phyloP scores from a whole-genome alignment of 179 eudicot genomes.

The Sideroxylon spinosum region DNA sequence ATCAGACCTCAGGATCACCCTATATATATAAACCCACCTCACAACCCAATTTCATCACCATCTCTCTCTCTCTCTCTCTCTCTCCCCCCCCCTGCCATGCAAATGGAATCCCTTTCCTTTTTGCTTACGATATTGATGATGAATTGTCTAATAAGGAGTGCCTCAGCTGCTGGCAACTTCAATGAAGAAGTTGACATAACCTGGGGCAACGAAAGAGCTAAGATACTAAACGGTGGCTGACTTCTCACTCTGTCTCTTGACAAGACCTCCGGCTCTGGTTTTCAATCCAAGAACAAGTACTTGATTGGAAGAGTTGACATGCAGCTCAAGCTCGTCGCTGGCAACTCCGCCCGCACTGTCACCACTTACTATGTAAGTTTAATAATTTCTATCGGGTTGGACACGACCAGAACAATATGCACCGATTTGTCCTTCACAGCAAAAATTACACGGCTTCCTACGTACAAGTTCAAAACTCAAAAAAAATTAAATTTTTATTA shows the following conservation, averaged over 20 bases:
- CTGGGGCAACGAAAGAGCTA: slow-evolving; percentile 23
- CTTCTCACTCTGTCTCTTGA: slow-evolving; percentile 29
- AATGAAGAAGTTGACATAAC: slow-evolving; percentile 22
- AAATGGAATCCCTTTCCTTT: background rate
- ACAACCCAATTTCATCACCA: no score
- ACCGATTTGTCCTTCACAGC: no score
- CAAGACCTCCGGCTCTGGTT: slow-evolving; percentile 29
- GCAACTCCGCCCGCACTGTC: slow-evolving; percentile 37
- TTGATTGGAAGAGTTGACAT: slow-evolving; percentile 29
- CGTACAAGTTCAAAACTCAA: no score
- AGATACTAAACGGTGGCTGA: slow-evolving; percentile 22
- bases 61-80: background rate
- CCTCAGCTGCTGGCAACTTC: slow-evolving; percentile 27
- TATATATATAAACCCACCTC: no score
- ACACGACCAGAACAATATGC: no score
- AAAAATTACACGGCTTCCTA: no score
- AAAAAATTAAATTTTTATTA: no score
- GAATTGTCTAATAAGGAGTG: slow-evolving; percentile 2
- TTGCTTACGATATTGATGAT: background rate
- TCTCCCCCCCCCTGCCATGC: background rate
- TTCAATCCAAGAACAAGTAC: slow-evolving; percentile 30
- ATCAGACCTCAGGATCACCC: no score
- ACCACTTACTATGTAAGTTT: slow-evolving; percentile 31
- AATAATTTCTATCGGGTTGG: no score
- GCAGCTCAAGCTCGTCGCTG: slow-evolving; percentile 35